Evolutionary conservation across 768 basidiomycete species (phyloP).

Genomic region (Rhodotorula diobovata): DNA sequence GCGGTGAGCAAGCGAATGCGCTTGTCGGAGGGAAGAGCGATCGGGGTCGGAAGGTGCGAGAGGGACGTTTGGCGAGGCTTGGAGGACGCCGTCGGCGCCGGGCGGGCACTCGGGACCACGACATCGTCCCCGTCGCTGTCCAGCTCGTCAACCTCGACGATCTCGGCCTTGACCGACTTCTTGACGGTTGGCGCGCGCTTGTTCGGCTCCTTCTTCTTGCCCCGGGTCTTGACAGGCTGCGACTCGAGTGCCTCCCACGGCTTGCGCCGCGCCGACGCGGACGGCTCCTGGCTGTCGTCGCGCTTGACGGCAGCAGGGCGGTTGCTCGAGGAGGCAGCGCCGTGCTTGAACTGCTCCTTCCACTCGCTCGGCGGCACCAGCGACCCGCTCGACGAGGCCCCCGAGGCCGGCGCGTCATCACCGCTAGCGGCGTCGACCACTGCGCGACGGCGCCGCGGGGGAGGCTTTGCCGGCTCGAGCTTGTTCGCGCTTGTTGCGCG

Average conservation of each 20-base stretch:
- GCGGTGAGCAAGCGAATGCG: slow-evolving; percentile 14
- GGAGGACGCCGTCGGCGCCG: not conserved
- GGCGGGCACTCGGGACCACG: not conserved
- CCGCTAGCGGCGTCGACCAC: no score
- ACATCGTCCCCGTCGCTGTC: slow-evolving; percentile 1
- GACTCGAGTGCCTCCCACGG: slow-evolving; percentile 27
- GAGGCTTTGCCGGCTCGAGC: no score
- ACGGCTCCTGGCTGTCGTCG: not conserved
- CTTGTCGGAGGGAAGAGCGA: slow-evolving; percentile 22
- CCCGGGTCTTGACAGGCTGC: not conserved
- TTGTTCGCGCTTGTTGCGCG: not conserved
- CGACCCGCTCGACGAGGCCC: not conserved
- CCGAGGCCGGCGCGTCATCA: not conserved
- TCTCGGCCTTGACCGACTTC: not conserved
- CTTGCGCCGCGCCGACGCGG: slow-evolving; percentile 1
- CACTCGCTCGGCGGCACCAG: not conserved
- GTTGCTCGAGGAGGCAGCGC: not conserved
- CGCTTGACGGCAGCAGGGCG: not conserved
- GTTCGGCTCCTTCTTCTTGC: not conserved
- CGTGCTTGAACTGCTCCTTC: not conserved
- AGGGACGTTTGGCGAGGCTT: not conserved
- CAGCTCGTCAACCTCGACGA: not conserved
- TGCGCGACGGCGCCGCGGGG: no score
- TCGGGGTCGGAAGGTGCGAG: not conserved
- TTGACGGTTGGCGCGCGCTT: not conserved